These are phyloP conservation scores for Calonectria pteridis DNA, from an alignment of 2,329 filamentous ascomycete species.

Conservation along the genomic window DNA sequence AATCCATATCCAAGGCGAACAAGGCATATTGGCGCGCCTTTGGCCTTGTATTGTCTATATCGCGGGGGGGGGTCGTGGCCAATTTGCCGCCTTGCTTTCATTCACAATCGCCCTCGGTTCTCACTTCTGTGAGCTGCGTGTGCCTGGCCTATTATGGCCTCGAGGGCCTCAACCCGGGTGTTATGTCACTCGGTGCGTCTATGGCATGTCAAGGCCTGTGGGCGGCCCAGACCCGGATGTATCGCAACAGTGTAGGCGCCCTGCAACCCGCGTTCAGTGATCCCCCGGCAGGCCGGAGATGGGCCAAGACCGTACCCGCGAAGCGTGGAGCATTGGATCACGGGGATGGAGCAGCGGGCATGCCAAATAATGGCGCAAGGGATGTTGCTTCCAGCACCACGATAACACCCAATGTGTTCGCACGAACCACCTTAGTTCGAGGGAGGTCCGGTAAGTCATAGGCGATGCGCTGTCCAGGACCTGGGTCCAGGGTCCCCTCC, in stretches of 20 bases:
- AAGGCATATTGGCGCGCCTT: neutral
- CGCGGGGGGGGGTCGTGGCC: neutral
- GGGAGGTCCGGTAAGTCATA: conserved; percentile 39
- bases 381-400: conserved; percentile 34
- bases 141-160: conserved; percentile 8
- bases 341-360: conserved; percentile 26
- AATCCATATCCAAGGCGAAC: conserved; percentile 19
- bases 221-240: conserved; percentile 30
- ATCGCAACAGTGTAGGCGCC: conserved; percentile 30
- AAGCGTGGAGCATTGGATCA: conserved; percentile 20
- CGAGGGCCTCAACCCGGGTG: conserved; percentile 22
- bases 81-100: neutral
- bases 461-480: conserved; percentile 32
- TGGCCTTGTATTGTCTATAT: conserved; percentile 16
- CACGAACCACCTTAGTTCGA: conserved; percentile 45
- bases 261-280: conserved; percentile 24
- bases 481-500: conserved; percentile 29
- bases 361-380: conserved; percentile 39
- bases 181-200: conserved; percentile 1
- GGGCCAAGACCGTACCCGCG: conserved; percentile 26
- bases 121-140: neutral
- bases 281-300: conserved; percentile 35
- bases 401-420: conserved; percentile 41
- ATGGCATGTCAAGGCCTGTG: conserved; percentile 27
- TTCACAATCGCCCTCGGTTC: conserved; percentile 10